Percentiles rank a stretch among this genome's conserved stretches.
Evolutionary conservation across 2,329 filamentous ascomycete genomes (phyloP).

Genomic region (Dactylellina drechsleri): DNA sequence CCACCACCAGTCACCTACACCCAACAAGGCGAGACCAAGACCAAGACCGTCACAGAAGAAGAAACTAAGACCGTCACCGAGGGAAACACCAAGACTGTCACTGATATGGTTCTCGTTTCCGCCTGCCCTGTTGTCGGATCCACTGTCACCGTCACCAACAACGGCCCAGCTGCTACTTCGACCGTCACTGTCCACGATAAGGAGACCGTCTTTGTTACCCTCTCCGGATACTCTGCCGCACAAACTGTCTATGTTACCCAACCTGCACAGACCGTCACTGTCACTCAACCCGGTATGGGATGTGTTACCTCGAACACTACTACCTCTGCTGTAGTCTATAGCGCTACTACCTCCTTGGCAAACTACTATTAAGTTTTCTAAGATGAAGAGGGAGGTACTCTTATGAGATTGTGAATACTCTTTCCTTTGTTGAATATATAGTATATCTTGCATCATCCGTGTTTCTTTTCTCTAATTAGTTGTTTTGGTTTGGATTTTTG

Average conservation of each 20-base stretch:
- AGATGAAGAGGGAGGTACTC: no score
- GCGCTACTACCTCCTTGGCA: constrained; percentile 3
- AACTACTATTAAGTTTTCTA: constrained; percentile 18
- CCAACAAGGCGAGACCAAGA: constrained; percentile 38
- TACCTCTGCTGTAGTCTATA: constrained; percentile 1
- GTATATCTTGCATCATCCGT: no score
- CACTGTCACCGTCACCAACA: constrained; percentile 28
- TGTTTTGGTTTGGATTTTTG: no score
- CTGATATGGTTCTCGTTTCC: constrained; percentile 37
- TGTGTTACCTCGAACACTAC: constrained; percentile 9
- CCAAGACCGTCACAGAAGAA: background rate
- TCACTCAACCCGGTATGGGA: constrained; percentile 14
- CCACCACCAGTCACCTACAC: constrained; percentile 9
- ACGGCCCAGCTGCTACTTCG: constrained; percentile 2
- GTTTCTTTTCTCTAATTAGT: no score
- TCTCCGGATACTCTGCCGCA: background rate
- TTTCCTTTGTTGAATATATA: no score
- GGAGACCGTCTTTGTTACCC: constrained; percentile 12
- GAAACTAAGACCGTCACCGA: no score
- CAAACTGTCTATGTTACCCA: constrained; percentile 48
- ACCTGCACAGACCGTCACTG: constrained; percentile 41
- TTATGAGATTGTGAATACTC: no score
- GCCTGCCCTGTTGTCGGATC: constrained; percentile 35
- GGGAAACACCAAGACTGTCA: constrained; percentile 25
- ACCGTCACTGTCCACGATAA: constrained; percentile 14